Evolutionary conservation across 257 asterid genomes (phyloP), one percentile per base, ranked within the genome.

Genomic region (Lycium barbarum): DNA sequence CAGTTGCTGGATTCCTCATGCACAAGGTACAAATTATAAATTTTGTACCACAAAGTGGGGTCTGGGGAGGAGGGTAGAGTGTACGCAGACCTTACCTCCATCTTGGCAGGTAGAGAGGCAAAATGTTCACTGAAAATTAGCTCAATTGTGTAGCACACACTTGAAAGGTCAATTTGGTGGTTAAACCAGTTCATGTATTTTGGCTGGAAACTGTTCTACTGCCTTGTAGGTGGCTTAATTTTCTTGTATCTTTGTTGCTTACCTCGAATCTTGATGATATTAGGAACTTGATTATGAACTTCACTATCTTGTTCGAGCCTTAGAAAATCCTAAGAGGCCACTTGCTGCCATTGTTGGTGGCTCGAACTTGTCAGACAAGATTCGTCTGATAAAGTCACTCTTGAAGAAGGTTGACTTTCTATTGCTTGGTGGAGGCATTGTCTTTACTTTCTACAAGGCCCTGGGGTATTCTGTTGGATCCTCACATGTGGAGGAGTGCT

Each of bases 231-330:
- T 26, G 33, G 33, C 33, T 26, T 26, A 26, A 26, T 26, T 26
- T 26, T 26, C 33, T 26, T 26, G 33, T 26, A 26, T 26, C 33
- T 26, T 26, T 26, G 33, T 26, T 26, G 33, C 33, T 26, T 26
- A 26, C 33, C 33, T 1, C 33, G 33, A 26, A 26, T 26, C 33
- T 26, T 26, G 33, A 38, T 53, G 20, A 66, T 86, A 82, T 84
- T 93, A 94, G 97, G 98, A 94, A 87, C 97, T 94, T 88, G 96
- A 94, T 89, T 93, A 93, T 87, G 98, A 94, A 87, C 97, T 94
- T 88, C 96, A 94, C 89, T 93, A 93, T 87, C 79, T 94, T 8
- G 97, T 91, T 47, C 96, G 97, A 43, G 98, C 95, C 76, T 95
- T 94, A 63, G 58, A 95, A 55, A 94, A 91, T 47, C 97, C 97